Percentiles rank a stretch among this genome's conserved stretches.
Conservation (phyloP, 1,284 basidiomycete species). For the Ganoderma multipileum region DNA sequence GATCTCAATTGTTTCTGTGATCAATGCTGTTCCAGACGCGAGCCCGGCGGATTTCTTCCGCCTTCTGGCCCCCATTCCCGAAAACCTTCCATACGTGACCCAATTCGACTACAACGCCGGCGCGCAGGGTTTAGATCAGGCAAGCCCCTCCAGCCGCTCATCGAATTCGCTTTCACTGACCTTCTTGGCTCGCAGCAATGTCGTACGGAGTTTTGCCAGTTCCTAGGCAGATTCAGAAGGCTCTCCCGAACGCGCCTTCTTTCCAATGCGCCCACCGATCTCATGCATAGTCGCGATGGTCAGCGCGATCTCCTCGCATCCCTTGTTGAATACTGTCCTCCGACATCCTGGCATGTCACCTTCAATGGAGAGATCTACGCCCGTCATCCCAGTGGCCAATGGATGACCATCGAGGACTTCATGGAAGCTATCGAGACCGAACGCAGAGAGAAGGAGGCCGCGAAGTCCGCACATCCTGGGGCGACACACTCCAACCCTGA, state of each 20-base stretch:
- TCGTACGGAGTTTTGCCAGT: neutral
- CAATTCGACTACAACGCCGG: neutral
- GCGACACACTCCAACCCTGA: neutral
- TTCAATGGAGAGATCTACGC: neutral
- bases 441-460: neutral
- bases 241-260: neutral
- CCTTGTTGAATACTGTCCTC: neutral
- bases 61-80: neutral
- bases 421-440: neutral
- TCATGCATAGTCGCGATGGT: neutral
- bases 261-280: neutral
- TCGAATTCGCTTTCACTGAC: neutral
- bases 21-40: neutral
- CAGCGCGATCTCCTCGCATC: neutral
- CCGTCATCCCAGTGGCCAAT: neutral
- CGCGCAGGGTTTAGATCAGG: neutral
- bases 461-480: neutral
- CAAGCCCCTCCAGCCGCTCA: neutral
- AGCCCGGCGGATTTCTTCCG: neutral
- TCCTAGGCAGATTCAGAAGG: neutral
- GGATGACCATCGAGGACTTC: constrained; percentile 1
- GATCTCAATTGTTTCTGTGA: neutral
- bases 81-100: neutral
- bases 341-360: neutral
- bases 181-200: neutral